These are phyloP conservation scores for Lophium mytilinum DNA, from an alignment of 495 filamentous ascomycete genomes.

Conservation along the genomic window DNA sequence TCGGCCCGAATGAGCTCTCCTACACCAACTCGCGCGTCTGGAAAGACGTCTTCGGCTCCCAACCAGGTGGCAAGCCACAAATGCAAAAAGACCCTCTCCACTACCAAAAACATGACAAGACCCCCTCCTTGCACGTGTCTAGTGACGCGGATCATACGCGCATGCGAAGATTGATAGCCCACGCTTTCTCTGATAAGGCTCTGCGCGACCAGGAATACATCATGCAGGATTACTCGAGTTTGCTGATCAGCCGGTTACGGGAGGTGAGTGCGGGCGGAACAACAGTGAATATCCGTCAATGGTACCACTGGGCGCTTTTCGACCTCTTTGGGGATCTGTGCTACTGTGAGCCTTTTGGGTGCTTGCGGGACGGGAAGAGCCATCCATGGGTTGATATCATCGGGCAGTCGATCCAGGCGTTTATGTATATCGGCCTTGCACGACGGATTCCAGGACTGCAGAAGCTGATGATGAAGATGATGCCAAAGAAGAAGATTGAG, in stretches of 20 bases:
- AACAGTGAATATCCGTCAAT: not conserved
- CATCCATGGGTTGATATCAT: conserved; percentile 31
- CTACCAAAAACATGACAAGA: not conserved
- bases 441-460: conserved; percentile 2
- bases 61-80: not conserved
- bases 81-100: not conserved
- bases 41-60: not conserved
- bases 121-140: not conserved
- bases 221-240: not conserved
- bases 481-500: not conserved
- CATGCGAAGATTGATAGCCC: not conserved
- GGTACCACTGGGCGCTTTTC: not conserved
- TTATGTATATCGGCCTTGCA: not conserved
- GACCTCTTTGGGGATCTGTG: not conserved
- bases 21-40: not conserved
- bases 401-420: conserved; percentile 10
- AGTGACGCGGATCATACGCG: not conserved
- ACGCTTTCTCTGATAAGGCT: not conserved
- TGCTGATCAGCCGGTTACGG: not conserved
- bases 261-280: not conserved
- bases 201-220: not conserved
- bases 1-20: conserved; percentile 1
- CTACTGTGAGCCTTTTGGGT: not conserved
- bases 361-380: conserved; percentile 8
- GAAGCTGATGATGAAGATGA: not conserved